Base-by-base conservation (phyloP, 2,329 filamentous ascomycete genomes). In the Macrophomina pseudophaseolina region DNA sequence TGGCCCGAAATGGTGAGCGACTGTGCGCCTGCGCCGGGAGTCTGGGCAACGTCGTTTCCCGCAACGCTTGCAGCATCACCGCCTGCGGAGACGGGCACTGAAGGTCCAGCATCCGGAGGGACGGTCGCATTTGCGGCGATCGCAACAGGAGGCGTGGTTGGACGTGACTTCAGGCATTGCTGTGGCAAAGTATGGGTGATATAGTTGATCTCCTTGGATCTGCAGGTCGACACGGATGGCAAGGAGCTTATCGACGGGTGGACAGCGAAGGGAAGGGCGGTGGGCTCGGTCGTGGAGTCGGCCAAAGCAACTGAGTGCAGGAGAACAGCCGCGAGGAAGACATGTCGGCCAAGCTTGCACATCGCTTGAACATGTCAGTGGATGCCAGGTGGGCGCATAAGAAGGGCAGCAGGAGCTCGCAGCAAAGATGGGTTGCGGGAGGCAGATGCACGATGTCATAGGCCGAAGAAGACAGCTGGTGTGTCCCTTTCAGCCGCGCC, bases 171-270 rank as follows among this genome's bases (percentile, higher is more conserved):
- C 28, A 92, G 82, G 74, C 91, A 94, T 80, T 91, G 90, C 75
- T 92, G 90, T 11, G 90, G 90, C 46, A 94, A 80, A 1, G 87
- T 88, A 71, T 94, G 90, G 11, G 91, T 94, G 69, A 94, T 92
- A 78, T 94, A 93, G 78, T 94, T 94, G 74, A 92, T 88, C 1
- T 90, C 92, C 71, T 87, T 86, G 68, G 78, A 83, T 12, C 78
- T 79, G 74, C 83, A 85, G 58, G 79, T 81, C 23, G 76, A 72
- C 11, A 28, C 53, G 18, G 64, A 23, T 16, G 64, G 52, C 64
- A 66, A 30, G 48, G 65, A 40, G 48, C 46, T 66, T 35, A 62
- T 46, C 54, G 65, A 40, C 69, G 65, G 11, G 67, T 51, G 38
- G 56, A 28, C 51, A 32, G 12, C 66, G 66, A 63, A 38, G 68